Evolutionary conservation across 805 yeast species (phyloP).

Genomic region (Maudiozyma bulderi): DNA sequence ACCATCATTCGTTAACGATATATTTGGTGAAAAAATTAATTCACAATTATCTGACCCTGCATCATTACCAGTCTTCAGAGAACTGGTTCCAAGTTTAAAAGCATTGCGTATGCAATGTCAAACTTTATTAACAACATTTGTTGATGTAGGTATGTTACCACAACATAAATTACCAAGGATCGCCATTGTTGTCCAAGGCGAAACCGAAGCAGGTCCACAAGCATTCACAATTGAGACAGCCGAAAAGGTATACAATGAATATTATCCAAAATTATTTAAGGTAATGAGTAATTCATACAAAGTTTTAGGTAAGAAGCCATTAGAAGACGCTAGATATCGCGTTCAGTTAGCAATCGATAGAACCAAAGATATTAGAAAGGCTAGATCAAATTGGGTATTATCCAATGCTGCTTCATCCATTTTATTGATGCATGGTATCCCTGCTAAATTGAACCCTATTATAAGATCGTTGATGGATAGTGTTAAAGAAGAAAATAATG

Average conservation of each 20-base stretch:
- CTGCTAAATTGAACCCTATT: conserved; percentile 78
- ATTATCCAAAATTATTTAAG: conserved; percentile 55
- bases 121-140: conserved; percentile 68
- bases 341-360: conserved; percentile 58
- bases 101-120: conserved; percentile 82
- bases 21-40: conserved; percentile 31
- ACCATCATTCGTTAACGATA: conserved; percentile 23
- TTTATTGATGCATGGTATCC: conserved; percentile 51
- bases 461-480: conserved; percentile 90
- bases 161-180: conserved; percentile 65
- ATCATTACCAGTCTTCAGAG: conserved; percentile 54
- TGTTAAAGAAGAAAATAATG: conserved; percentile 63
- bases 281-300: conserved; percentile 59
- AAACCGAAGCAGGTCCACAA: conserved; percentile 84
- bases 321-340: conserved; percentile 71
- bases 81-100: conserved; percentile 75
- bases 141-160: conserved; percentile 65
- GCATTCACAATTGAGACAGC: conserved; percentile 81
- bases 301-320: conserved; percentile 56
- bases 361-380: conserved; percentile 43
- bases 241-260: conserved; percentile 52
- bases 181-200: conserved; percentile 90
- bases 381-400: conserved; percentile 50
- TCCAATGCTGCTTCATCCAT: conserved; percentile 76
- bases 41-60: conserved; percentile 23